Evolutionary conservation across 2,329 filamentous ascomycete species (phyloP).

Genomic region (Trichoderma lentiforme): DNA sequence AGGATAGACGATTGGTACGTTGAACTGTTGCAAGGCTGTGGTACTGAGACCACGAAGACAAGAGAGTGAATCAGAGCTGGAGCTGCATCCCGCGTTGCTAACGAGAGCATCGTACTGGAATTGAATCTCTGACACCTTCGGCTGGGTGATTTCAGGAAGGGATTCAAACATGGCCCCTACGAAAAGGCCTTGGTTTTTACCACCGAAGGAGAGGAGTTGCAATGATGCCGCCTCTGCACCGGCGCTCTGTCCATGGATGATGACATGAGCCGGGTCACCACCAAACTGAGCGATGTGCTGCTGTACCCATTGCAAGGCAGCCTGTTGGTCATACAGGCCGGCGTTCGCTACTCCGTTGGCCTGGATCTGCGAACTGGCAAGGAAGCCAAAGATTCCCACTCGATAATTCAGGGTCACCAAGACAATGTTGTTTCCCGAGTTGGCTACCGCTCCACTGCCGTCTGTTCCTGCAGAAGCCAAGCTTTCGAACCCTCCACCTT

Average conservation of each 20-base stretch:
- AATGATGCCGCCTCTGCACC: constrained; percentile 63
- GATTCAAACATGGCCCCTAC: constrained; percentile 50
- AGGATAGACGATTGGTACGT: constrained; percentile 37
- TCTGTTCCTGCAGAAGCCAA: constrained; percentile 37
- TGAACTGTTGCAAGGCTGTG: constrained; percentile 40
- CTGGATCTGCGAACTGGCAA: constrained; percentile 19
- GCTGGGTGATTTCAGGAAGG: constrained; percentile 48
- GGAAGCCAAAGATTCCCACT: constrained; percentile 42
- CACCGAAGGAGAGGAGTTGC: constrained; percentile 56
- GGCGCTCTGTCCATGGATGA: constrained; percentile 65
- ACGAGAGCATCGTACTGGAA: constrained; percentile 13
- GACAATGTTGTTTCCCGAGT: constrained; percentile 40
- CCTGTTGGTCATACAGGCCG: constrained; percentile 43
- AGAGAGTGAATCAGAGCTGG: constrained; percentile 36
- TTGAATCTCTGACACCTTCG: constrained; percentile 30
- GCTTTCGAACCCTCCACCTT: constrained; percentile 38
- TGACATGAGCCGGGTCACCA: constrained; percentile 50
- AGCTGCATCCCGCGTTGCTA: constrained; percentile 17
- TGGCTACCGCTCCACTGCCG: constrained; percentile 38
- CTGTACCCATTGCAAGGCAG: constrained; percentile 21
- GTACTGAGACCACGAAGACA: constrained; percentile 46
- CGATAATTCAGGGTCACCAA: constrained; percentile 48
- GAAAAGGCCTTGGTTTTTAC: constrained; percentile 47
- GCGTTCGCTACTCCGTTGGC: constrained; percentile 20
- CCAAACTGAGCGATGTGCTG: constrained; percentile 22